phyloP scores from a whole-genome alignment of 2,329 filamentous ascomycete species.

The Epichloe sylvatica region DNA sequence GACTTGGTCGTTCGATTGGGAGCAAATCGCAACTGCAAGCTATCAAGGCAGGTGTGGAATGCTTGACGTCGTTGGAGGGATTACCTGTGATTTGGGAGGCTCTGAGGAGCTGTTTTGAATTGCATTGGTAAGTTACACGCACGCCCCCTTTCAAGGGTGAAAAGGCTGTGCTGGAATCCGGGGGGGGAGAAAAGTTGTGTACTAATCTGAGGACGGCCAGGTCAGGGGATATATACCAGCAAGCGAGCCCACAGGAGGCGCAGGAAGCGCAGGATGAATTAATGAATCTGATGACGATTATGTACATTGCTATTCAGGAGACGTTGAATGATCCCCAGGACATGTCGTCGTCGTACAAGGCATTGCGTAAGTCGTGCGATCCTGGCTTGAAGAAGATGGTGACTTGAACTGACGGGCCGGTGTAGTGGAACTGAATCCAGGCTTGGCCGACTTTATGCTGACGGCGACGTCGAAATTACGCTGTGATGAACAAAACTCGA shows the following conservation, averaged over 20 bases:
- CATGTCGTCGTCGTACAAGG: slow-evolving; percentile 31
- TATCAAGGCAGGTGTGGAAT: slow-evolving; percentile 40
- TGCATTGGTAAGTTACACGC: slow-evolving; percentile 32
- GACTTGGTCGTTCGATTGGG: slow-evolving; percentile 34
- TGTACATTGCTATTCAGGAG: slow-evolving; percentile 47
- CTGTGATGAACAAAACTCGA: slow-evolving; percentile 54
- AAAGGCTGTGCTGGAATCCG: neutral
- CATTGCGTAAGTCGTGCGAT: slow-evolving; percentile 32
- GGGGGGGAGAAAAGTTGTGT: neutral
- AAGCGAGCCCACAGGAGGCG: slow-evolving; percentile 32
- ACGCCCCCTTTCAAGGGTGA: neutral
- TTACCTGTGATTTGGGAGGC: slow-evolving; percentile 38
- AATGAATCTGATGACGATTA: slow-evolving; percentile 48
- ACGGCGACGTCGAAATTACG: slow-evolving; percentile 53
- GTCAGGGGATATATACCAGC: slow-evolving; percentile 32
- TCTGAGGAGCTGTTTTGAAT: slow-evolving; percentile 34
- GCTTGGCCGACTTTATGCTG: slow-evolving; percentile 58
- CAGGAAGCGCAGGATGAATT: slow-evolving; percentile 47
- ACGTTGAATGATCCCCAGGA: slow-evolving; percentile 37
- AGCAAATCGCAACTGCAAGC: slow-evolving; percentile 43
- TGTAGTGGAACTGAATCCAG: slow-evolving; percentile 47
- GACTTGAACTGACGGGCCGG: neutral
- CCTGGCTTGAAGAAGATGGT: neutral
- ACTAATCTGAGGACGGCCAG: slow-evolving; percentile 15
- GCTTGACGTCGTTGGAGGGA: slow-evolving; percentile 37